These are phyloP conservation scores for Potentilla sterilis DNA, from an alignment of 306 rosid species.

Conservation along the genomic window DNA sequence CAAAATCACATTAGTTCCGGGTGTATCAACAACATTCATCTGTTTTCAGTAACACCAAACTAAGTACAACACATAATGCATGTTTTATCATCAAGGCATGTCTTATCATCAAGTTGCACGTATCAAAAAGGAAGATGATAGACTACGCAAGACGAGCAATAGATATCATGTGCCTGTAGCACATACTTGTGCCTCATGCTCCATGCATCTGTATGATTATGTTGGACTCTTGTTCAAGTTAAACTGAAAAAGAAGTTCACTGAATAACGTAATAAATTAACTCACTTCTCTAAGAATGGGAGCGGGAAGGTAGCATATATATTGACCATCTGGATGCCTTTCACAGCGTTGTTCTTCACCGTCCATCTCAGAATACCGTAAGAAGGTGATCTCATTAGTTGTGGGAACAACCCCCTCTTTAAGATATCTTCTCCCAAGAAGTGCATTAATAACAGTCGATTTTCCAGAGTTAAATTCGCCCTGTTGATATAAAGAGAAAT, in stretches of 20 bases:
- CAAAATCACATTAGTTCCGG: conserved; percentile 98
- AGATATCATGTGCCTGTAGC: not conserved
- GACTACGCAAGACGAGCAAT: not conserved
- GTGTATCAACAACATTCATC: conserved; percentile 95
- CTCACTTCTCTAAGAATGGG: conserved; percentile 87
- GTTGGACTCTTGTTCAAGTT: not conserved
- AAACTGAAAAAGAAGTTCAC: not conserved
- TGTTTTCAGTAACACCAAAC: conserved; percentile 33
- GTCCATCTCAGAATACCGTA: conserved; percentile 53
- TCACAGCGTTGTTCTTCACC: conserved; percentile 64
- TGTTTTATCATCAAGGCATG: conserved; percentile 7
- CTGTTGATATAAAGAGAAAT: conserved; percentile 39
- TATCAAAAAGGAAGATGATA: not conserved
- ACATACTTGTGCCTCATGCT: not conserved
- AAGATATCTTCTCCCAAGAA: conserved; percentile 90
- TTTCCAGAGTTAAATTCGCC: conserved; percentile 99
- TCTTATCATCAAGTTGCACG: conserved; percentile 3
- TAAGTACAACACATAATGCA: not conserved
- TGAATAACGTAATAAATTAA: conserved; percentile 21
- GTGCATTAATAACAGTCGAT: conserved; percentile 93
- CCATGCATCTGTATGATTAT: not conserved
- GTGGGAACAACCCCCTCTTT: conserved; percentile 98
- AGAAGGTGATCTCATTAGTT: conserved; percentile 92
- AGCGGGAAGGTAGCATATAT: conserved; percentile 85
- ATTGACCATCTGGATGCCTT: conserved; percentile 95